phyloP scores from a whole-genome alignment of 345 rosid genomes.

The Eucalyptus sp. region DNA sequence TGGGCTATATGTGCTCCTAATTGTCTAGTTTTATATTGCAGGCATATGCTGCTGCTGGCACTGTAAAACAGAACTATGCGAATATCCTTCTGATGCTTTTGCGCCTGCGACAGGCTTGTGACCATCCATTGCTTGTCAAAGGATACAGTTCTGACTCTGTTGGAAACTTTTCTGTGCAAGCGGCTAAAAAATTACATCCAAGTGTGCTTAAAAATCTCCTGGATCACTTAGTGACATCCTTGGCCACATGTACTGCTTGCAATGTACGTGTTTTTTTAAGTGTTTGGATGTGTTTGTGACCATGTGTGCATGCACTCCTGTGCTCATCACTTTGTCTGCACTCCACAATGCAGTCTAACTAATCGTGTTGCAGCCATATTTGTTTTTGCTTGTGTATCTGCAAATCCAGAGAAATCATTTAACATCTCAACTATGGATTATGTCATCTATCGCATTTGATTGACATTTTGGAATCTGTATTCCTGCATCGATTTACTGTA shows the following conservation, averaged over 20 bases:
- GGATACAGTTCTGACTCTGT: constrained; percentile 41
- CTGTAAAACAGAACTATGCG: constrained; percentile 87
- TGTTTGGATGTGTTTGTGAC: not conserved
- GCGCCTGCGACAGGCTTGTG: constrained; percentile 97
- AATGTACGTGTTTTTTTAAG: constrained; percentile 34
- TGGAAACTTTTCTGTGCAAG: constrained; percentile 53
- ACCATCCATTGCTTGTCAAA: constrained; percentile 81
- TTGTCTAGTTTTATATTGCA: constrained; percentile 9
- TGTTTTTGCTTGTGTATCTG: not conserved
- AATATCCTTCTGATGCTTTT: constrained; percentile 94
- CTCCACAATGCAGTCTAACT: not conserved
- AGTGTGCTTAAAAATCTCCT: constrained; percentile 37
- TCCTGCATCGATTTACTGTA: not conserved
- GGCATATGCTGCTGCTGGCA: constrained; percentile 96
- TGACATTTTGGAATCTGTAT: not conserved
- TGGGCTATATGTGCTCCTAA: not conserved
- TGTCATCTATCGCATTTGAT: not conserved
- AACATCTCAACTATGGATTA: not conserved
- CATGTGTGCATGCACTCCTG: not conserved
- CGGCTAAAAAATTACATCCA: constrained; percentile 50
- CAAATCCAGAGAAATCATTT: not conserved
- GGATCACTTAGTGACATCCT: constrained; percentile 35
- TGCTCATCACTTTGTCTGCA: not conserved
- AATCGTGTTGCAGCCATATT: not conserved
- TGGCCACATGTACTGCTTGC: constrained; percentile 59